Conservation (phyloP, 495 filamentous ascomycete species). For the Achaetomiella virescens region DNA sequence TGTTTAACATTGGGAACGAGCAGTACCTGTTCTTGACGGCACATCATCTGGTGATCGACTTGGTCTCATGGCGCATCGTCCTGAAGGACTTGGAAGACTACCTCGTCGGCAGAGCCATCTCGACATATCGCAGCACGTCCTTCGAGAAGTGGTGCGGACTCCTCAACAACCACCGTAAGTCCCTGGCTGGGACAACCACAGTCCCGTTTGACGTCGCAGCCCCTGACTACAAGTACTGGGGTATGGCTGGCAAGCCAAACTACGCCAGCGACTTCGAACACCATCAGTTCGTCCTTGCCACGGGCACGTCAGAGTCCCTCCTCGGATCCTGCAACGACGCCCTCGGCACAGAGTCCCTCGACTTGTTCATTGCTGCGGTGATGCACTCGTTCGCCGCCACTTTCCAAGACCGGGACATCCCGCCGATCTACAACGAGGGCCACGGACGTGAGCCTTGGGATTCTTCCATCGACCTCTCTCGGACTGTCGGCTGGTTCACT, state of each 20-base stretch:
- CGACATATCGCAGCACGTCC: slow-evolving; percentile 27
- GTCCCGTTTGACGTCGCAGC: slow-evolving; percentile 4
- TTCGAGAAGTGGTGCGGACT: slow-evolving; percentile 45
- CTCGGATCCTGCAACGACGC: slow-evolving; percentile 18
- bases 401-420: slow-evolving; percentile 38
- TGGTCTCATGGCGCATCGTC: slow-evolving; percentile 55
- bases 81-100: slow-evolving; percentile 49
- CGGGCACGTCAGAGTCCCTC: slow-evolving; percentile 11
- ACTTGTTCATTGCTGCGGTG: slow-evolving; percentile 22
- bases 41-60: slow-evolving; percentile 53
- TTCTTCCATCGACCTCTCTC: slow-evolving; percentile 6
- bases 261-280: slow-evolving; percentile 12
- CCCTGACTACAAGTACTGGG: slow-evolving; percentile 19
- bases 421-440: slow-evolving; percentile 34
- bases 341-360: slow-evolving; percentile 22
- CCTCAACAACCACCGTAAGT: slow-evolving; percentile 12
- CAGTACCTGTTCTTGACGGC: slow-evolving; percentile 43
- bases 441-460: slow-evolving; percentile 21
- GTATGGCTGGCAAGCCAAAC: slow-evolving; percentile 19
- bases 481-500: slow-evolving; percentile 21
- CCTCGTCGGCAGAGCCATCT: slow-evolving; percentile 28
- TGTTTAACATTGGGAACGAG: slow-evolving; percentile 7
- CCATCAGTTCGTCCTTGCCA: slow-evolving; percentile 8
- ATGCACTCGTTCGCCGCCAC: slow-evolving; percentile 22
- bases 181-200: background rate